Percentiles rank a stretch among this genome's conserved stretches.
Conservation (phyloP, 75 land plant genomes). For the Cupressus sempervirens region DNA sequence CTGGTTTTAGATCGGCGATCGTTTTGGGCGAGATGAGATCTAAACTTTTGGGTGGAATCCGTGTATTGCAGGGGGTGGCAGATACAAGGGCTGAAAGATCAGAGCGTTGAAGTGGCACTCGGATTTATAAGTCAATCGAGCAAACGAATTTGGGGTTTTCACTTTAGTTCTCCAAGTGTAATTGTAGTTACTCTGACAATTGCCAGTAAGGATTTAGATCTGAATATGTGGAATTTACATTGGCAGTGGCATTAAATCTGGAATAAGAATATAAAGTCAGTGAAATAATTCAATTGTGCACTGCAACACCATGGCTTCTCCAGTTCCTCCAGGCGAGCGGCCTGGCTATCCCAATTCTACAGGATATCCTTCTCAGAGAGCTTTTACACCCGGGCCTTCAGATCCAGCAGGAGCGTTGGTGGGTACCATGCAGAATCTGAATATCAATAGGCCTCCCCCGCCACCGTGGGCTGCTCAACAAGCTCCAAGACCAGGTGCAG, state of each 20-base stretch:
- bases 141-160: background rate
- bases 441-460: conserved; percentile 19
- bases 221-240: background rate
- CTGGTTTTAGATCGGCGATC: background rate
- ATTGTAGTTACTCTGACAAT: background rate
- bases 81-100: background rate
- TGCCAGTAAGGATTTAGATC: background rate
- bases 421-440: conserved; percentile 31
- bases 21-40: background rate
- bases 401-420: conserved; percentile 18
- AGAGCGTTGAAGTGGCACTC: background rate
- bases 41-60: background rate
- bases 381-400: background rate
- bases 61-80: background rate
- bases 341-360: background rate
- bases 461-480: background rate
- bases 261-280: background rate
- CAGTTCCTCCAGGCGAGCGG: conserved; percentile 5
- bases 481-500: background rate
- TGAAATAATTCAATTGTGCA: background rate
- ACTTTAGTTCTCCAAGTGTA: background rate
- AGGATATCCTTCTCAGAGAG: background rate
- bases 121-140: background rate
- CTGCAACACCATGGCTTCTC: background rate
- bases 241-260: background rate